Evolutionary conservation across 768 basidiomycete species (phyloP).

Genomic region (Suillus variegatus): DNA sequence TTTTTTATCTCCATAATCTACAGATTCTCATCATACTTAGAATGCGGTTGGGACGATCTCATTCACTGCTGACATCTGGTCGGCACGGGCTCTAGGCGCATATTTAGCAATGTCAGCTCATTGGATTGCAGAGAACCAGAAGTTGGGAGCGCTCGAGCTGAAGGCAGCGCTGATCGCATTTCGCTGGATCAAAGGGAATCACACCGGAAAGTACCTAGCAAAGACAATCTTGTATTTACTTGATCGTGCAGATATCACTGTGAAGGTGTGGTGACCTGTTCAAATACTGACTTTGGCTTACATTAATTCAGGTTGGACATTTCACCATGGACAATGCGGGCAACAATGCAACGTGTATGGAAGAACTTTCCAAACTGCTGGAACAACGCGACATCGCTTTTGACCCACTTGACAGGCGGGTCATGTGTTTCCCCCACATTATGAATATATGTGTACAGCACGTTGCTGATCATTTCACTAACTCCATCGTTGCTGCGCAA

Average conservation of each 20-base stretch:
- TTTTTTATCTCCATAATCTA: no score
- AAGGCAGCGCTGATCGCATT: conserved; percentile 18
- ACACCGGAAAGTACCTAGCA: conserved; percentile 12
- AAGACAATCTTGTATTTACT: background rate
- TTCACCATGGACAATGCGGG: conserved; percentile 18
- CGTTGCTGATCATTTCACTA: conserved; percentile 30
- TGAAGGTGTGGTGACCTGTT: conserved; percentile 31
- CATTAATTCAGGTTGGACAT: conserved; percentile 30
- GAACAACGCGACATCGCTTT: conserved; percentile 11
- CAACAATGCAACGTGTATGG: conserved; percentile 18
- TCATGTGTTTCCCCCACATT: conserved; percentile 27
- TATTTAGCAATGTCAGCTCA: no score
- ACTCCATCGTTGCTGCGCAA: background rate
- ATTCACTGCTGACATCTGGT: no score
- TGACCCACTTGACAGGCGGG: conserved; percentile 12
- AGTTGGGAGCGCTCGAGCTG: background rate
- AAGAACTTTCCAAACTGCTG: conserved; percentile 2
- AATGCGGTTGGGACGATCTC: no score
- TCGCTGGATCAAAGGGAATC: conserved; percentile 13
- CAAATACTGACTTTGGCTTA: conserved; percentile 26
- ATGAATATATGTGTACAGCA: conserved; percentile 21
- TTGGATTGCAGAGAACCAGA: conserved; percentile 17
- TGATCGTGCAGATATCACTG: conserved; percentile 9
- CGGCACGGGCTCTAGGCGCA: no score
- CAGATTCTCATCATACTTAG: no score